Evolutionary conservation across 1,284 basidiomycete species (phyloP).

Genomic region (Calocybe gambosa): DNA sequence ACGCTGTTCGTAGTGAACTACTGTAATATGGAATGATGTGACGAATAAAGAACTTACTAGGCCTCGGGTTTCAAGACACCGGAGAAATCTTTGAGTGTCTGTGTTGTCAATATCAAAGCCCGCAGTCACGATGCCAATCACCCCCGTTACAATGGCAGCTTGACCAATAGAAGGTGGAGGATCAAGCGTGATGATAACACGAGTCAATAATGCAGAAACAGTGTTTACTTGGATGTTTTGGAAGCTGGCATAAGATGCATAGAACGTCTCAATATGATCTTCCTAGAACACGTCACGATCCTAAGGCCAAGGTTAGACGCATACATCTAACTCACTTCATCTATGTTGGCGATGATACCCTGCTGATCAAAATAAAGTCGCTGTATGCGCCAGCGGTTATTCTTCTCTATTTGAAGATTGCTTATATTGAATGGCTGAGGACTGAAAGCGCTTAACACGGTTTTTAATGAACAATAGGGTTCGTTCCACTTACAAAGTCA

Average conservation of each 20-base stretch:
- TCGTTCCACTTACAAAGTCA: slow-evolving; percentile 38
- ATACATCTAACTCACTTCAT: slow-evolving; percentile 28
- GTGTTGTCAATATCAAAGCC: slow-evolving; percentile 31
- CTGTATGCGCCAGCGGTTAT: slow-evolving; percentile 30
- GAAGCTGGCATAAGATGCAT: slow-evolving; percentile 26
- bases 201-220: slow-evolving; percentile 17
- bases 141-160: slow-evolving; percentile 19
- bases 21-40: slow-evolving; percentile 4
- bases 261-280: slow-evolving; percentile 39
- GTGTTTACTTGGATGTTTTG: slow-evolving; percentile 28
- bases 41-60: slow-evolving; percentile 29
- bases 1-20: slow-evolving; percentile 10
- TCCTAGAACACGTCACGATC: slow-evolving; percentile 14
- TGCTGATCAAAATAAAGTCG: slow-evolving; percentile 47
- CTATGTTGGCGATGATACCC: slow-evolving; percentile 46
- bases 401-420: slow-evolving; percentile 34
- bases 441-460: slow-evolving; percentile 26
- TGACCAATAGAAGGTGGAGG: slow-evolving; percentile 36
- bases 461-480: neutral
- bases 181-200: slow-evolving; percentile 29
- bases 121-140: slow-evolving; percentile 23
- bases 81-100: slow-evolving; percentile 32
- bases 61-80: slow-evolving; percentile 33
- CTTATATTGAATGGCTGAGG: slow-evolving; percentile 53
- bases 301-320: neutral